Evolutionary conservation across 495 filamentous ascomycete genomes (phyloP).

Genomic region (Aspergillus carlsbadensis): DNA sequence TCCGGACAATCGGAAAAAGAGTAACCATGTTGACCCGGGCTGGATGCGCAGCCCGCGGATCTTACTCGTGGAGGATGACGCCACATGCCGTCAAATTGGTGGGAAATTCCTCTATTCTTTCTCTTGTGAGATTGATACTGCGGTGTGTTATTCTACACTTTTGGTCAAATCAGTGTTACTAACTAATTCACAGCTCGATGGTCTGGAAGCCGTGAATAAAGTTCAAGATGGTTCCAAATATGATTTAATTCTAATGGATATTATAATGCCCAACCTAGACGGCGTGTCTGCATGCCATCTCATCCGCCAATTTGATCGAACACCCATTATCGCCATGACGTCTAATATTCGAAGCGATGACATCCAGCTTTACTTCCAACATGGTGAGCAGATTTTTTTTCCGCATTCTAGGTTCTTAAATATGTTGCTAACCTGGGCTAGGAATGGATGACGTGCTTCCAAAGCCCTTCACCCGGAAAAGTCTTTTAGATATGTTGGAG

Average conservation of each 20-base stretch:
- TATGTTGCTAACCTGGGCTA: constrained; percentile 32
- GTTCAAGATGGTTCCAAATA: constrained; percentile 80
- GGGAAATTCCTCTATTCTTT: constrained; percentile 91
- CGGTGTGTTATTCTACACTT: constrained; percentile 66
- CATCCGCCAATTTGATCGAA: constrained; percentile 84
- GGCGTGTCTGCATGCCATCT: constrained; percentile 92
- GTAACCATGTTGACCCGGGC: constrained; percentile 65
- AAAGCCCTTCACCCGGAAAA: constrained; percentile 96
- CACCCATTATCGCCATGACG: constrained; percentile 97
- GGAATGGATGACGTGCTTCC: constrained; percentile 99
- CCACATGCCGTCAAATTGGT: constrained; percentile 89
- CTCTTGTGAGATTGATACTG: constrained; percentile 83
- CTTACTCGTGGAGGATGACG: constrained; percentile 92
- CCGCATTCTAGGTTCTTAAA: not conserved
- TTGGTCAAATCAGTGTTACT: constrained; percentile 2
- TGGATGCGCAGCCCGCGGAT: constrained; percentile 85
- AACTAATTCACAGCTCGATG: constrained; percentile 65
- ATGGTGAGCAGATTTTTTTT: constrained; percentile 60
- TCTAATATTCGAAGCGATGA: constrained; percentile 97
- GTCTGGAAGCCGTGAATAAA: constrained; percentile 90
- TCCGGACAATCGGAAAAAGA: constrained; percentile 65
- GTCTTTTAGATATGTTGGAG: constrained; percentile 84
- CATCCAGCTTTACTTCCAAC: constrained; percentile 94
- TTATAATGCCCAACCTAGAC: constrained; percentile 96
- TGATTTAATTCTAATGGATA: constrained; percentile 97